Conservation (phyloP, 2,329 filamentous ascomycete species). For the Clonostachys rosea region DNA sequence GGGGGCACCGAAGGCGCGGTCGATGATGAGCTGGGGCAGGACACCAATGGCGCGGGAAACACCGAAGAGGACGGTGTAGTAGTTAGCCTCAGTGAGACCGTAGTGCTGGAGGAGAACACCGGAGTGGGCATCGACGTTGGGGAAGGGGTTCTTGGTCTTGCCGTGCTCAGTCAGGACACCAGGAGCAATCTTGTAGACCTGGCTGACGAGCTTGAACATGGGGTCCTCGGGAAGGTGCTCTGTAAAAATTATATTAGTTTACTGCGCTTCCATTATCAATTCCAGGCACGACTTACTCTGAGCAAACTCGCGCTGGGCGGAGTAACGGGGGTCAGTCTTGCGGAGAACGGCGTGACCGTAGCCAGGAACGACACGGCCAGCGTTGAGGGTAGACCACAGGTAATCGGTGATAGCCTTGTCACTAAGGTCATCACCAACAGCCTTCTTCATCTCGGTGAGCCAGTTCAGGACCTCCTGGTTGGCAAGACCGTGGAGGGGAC, state of each 20-base stretch:
- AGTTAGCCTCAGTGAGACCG: constrained; percentile 96
- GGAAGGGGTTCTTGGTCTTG: constrained; percentile 99
- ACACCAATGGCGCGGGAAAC: constrained; percentile 97
- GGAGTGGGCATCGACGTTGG: constrained; percentile 98
- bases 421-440: constrained; percentile 87
- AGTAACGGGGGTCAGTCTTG: constrained; percentile 99
- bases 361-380: constrained; percentile 91
- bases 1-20: constrained; percentile 92
- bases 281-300: constrained; percentile 38
- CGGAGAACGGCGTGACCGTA: constrained; percentile 99
- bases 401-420: constrained; percentile 98
- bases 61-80: constrained; percentile 99
- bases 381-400: constrained; percentile 96
- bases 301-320: constrained; percentile 95
- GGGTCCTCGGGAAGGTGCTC: constrained; percentile 92
- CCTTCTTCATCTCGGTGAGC: constrained; percentile 98
- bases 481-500: constrained; percentile 96
- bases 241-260: constrained; percentile 21
- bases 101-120: constrained; percentile 99
- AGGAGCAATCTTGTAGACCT: constrained; percentile 99
- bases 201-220: constrained; percentile 99
- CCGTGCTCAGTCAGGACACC: constrained; percentile 98
- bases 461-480: constrained; percentile 99
- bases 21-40: constrained; percentile 98
- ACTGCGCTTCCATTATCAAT: background rate